phyloP scores from a whole-genome alignment of 106 monocot species.

The Triglochin maritima region DNA sequence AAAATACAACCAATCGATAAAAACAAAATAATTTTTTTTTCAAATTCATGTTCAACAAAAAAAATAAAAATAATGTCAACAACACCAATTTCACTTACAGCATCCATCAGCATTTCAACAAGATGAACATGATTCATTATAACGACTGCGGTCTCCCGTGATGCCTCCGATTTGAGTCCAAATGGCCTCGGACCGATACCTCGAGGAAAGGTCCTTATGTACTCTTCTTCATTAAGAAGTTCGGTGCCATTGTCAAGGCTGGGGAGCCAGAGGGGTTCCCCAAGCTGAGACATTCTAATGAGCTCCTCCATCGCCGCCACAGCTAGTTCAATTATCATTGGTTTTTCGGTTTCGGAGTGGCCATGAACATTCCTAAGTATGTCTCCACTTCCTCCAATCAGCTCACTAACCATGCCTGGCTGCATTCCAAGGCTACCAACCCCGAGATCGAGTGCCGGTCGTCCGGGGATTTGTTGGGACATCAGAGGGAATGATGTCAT shows the following conservation, averaged over 20 bases:
- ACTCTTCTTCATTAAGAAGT: conserved; percentile 68
- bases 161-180: conserved; percentile 65
- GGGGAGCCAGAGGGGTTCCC: conserved; percentile 61
- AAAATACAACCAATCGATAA: not conserved
- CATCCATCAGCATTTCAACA: conserved; percentile 93
- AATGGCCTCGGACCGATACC: conserved; percentile 56
- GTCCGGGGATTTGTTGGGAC: conserved; percentile 9
- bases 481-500: conserved; percentile 45
- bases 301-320: conserved; percentile 97
- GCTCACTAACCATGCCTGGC: conserved; percentile 13
- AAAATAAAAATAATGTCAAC: no score
- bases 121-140: conserved; percentile 81
- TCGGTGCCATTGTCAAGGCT: conserved; percentile 23
- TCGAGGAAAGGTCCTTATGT: conserved; percentile 53
- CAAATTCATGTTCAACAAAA: not conserved
- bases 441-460: conserved; percentile 4
- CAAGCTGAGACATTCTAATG: conserved; percentile 67
- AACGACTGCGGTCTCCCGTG: conserved; percentile 55
- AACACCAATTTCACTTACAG: conserved; percentile 26
- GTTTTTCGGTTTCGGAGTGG: conserved; percentile 52
- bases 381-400: conserved; percentile 33
- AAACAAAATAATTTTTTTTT: no score
- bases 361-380: conserved; percentile 29
- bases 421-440: conserved; percentile 9
- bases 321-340: conserved; percentile 69